phyloP scores from a whole-genome alignment of 352 stramenopile species.

The Pythium monospermum region DNA sequence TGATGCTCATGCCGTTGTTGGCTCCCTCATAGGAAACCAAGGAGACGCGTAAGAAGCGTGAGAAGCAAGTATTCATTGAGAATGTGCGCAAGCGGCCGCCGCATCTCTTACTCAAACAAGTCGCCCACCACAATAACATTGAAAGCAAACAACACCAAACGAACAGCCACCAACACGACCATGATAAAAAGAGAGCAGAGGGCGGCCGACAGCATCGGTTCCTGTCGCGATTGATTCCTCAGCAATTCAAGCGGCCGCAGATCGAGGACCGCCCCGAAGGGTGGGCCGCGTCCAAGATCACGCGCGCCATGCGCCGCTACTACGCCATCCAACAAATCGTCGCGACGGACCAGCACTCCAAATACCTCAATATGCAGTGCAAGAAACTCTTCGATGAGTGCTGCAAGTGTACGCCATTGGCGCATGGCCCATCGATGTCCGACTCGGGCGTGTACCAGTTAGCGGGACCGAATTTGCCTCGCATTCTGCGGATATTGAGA shows the following conservation, averaged over 20 bases:
- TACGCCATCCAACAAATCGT: conserved; percentile 41
- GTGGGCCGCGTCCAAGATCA: conserved; percentile 54
- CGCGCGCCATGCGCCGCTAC: conserved; percentile 50
- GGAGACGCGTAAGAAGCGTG: conserved; percentile 36
- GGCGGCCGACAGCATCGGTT: not conserved
- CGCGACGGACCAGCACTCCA: conserved; percentile 28
- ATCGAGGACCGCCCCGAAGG: conserved; percentile 35
- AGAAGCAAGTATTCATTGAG: conserved; percentile 62
- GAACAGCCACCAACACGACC: not conserved
- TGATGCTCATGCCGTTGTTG: no score
- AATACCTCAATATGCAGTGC: conserved; percentile 50
- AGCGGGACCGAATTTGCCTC: conserved; percentile 55
- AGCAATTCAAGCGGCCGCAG: conserved; percentile 27
- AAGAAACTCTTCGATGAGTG: conserved; percentile 78
- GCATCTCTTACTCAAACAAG: conserved; percentile 33
- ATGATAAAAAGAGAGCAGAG: conserved; percentile 1
- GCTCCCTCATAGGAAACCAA: conserved; percentile 29
- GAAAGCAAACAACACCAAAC: not conserved
- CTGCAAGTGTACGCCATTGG: conserved; percentile 54
- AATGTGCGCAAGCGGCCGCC: conserved; percentile 36
- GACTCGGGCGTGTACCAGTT: conserved; percentile 62
- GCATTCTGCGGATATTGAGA: conserved; percentile 51
- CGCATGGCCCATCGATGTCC: conserved; percentile 41
- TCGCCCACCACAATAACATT: conserved; percentile 2
- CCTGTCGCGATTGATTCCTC: conserved; percentile 33